These are phyloP conservation scores for Xylaria scruposa DNA, from an alignment of 495 filamentous ascomycete species.

Conservation along the genomic window DNA sequence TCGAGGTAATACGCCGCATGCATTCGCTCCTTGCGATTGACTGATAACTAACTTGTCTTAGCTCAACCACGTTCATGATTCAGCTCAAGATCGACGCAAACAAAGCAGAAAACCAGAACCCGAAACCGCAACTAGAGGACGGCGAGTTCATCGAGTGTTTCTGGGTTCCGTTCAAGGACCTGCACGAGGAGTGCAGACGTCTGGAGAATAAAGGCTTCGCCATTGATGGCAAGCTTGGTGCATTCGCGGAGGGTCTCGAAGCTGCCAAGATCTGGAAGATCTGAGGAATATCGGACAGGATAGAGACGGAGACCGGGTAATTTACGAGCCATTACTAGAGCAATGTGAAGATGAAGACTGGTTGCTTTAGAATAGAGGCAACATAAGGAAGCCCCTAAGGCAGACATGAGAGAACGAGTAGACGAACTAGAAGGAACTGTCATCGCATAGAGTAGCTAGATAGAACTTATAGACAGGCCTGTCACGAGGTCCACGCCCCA, in stretches of 20 bases:
- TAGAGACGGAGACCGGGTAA: neutral
- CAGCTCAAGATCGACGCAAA: conserved; percentile 68
- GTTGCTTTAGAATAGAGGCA: neutral
- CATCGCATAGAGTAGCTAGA: neutral
- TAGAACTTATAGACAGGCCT: neutral
- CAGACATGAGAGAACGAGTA: neutral
- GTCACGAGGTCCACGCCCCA: neutral
- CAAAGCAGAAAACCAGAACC: conserved; percentile 63
- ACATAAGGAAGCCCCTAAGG: neutral
- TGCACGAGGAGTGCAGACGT: conserved; percentile 63
- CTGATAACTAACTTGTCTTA: conserved; percentile 34
- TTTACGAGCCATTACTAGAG: neutral
- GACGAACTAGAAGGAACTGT: neutral
- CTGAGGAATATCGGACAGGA: conserved; percentile 16
- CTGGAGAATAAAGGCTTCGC: conserved; percentile 69
- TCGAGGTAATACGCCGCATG: conserved; percentile 35
- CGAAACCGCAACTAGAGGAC: conserved; percentile 71
- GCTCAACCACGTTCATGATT: conserved; percentile 73
- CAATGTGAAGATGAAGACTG: neutral
- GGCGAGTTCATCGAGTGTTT: conserved; percentile 81
- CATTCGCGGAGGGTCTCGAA: conserved; percentile 76
- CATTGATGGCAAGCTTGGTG: conserved; percentile 76
- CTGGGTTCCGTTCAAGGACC: conserved; percentile 62
- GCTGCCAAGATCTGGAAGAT: conserved; percentile 60
- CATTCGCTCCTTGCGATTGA: neutral